phyloP scores from a whole-genome alignment of 2,329 filamentous ascomycete genomes.

The Fusarium gaditjirri region DNA sequence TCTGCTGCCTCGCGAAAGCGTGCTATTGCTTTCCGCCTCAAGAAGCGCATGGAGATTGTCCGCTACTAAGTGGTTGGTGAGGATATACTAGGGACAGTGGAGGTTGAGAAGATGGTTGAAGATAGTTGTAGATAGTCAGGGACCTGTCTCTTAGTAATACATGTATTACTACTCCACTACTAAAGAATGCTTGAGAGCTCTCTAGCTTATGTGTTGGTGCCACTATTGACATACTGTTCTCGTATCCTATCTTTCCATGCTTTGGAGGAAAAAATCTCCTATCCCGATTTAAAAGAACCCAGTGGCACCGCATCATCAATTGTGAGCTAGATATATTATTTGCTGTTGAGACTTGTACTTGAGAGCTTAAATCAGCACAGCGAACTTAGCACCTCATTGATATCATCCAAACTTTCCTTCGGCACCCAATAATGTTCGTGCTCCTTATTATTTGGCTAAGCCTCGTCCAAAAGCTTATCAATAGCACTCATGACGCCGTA shows the following conservation, averaged over 20 bases:
- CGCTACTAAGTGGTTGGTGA: background rate
- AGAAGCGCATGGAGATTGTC: conserved; percentile 52
- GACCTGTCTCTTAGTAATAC: accelerated
- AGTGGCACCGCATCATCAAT: too few relatives aligned
- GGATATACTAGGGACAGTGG: background rate
- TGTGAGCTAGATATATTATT: too few relatives aligned
- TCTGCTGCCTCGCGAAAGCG: conserved; percentile 67
- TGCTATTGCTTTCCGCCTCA: conserved; percentile 64
- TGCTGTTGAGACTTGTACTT: too few relatives aligned
- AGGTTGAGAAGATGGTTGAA: background rate
- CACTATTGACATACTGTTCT: too few relatives aligned
- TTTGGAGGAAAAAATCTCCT: too few relatives aligned
- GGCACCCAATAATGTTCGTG: too few relatives aligned
- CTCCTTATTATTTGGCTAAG: background rate
- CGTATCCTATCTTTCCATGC: too few relatives aligned
- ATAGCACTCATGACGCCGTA: background rate
- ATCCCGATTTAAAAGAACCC: too few relatives aligned
- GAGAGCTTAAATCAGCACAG: too few relatives aligned
- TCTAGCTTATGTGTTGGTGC: accelerated
- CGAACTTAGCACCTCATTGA: too few relatives aligned
- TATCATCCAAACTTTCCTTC: too few relatives aligned
- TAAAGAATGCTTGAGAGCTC: accelerated
- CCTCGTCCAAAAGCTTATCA: accelerated
- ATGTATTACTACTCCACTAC: background rate
- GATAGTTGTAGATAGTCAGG: accelerated